Percentiles rank a stretch among this genome's conserved stretches.
These are phyloP conservation scores for Plantago lanceolata DNA, from an alignment of 305 asterid species.

Conservation along the genomic window DNA sequence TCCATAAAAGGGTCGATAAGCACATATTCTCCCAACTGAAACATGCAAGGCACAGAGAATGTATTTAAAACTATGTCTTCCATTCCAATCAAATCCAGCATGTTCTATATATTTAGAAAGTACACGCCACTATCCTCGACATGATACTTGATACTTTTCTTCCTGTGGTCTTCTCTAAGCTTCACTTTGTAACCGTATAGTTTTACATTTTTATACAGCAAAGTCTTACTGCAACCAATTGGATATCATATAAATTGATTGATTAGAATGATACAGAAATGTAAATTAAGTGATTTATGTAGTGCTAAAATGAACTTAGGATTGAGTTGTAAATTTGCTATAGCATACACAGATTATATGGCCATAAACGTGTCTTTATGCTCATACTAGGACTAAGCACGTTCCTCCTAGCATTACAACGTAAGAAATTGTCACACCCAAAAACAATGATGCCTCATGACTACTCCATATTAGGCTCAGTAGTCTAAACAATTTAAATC, in stretches of 20 bases:
- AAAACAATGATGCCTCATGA: neutral
- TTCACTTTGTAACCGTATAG: neutral
- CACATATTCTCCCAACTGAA: conserved; percentile 35
- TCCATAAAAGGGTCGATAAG: conserved; percentile 37
- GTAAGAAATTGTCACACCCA: neutral
- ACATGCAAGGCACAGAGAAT: neutral
- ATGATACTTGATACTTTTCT: no score
- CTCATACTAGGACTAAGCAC: neutral
- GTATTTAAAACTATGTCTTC: neutral
- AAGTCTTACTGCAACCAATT: neutral
- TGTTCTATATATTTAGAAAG: neutral
- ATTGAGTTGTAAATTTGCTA: no score
- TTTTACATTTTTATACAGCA: neutral
- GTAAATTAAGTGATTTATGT: no score
- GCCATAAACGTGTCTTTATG: neutral
- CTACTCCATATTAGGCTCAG: neutral
- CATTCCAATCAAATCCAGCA: neutral
- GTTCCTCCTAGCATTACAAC: neutral
- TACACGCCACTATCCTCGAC: no score
- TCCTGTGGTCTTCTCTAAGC: neutral
- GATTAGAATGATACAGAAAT: no score
- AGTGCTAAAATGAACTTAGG: no score
- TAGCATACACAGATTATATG: no score
- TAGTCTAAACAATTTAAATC: neutral
- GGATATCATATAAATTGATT: neutral